phyloP scores from a whole-genome alignment of 2,329 filamentous ascomycete species.

The Aspergillus pseudoviridinutans region DNA sequence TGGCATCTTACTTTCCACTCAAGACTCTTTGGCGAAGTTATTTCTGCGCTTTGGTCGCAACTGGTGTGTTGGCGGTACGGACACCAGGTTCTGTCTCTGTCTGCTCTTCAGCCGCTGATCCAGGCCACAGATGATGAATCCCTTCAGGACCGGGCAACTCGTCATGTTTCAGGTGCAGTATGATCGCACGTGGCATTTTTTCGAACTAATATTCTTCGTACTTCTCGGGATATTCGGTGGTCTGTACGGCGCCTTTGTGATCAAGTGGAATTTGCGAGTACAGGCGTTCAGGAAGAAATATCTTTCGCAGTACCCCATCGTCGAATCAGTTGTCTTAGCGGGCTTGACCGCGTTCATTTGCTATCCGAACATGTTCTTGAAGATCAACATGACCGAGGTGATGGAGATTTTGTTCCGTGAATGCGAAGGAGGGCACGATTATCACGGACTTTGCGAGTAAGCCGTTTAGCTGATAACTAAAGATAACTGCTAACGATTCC shows the following conservation, averaged over 20 bases:
- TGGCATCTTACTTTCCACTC: constrained; percentile 92
- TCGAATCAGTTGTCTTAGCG: constrained; percentile 81
- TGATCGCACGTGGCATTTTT: constrained; percentile 96
- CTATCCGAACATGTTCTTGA: constrained; percentile 90
- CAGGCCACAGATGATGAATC: constrained; percentile 72
- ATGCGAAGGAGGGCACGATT: constrained; percentile 84
- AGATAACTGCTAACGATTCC: constrained; percentile 2
- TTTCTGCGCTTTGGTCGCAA: constrained; percentile 94
- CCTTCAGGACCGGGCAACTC: constrained; percentile 91
- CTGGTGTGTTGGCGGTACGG: constrained; percentile 72
- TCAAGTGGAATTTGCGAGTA: constrained; percentile 91
- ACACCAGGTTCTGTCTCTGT: background rate
- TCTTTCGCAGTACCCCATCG: constrained; percentile 73
- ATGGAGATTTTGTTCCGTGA: constrained; percentile 98
- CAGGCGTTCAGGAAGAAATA: constrained; percentile 95
- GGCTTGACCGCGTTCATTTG: constrained; percentile 84
- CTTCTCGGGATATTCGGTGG: constrained; percentile 90
- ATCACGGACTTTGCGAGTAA: constrained; percentile 81
- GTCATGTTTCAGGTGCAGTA: constrained; percentile 99
- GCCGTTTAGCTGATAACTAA: constrained; percentile 16
- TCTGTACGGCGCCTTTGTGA: constrained; percentile 92
- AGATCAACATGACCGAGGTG: constrained; percentile 98
- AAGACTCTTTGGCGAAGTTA: constrained; percentile 98
- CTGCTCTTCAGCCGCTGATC: background rate
- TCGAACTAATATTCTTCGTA: constrained; percentile 89